These are phyloP conservation scores for Fusarium goolgardi DNA, from an alignment of 2,329 filamentous ascomycete species.

Conservation along the genomic window DNA sequence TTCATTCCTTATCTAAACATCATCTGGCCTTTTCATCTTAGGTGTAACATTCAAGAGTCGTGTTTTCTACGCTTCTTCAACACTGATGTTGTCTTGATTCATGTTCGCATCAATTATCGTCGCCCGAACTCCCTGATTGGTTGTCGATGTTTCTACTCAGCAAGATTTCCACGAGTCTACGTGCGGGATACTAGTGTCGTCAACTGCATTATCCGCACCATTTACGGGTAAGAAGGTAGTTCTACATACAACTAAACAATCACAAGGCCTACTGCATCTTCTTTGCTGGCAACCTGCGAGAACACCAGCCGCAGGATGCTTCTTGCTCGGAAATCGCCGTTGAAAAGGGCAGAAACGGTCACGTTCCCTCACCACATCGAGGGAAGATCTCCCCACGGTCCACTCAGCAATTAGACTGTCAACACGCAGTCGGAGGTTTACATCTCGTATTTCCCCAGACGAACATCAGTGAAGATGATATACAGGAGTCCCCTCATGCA, in stretches of 20 bases:
- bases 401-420: not conserved
- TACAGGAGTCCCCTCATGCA: constrained; percentile 23
- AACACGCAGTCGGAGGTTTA: not conserved
- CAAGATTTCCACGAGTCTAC: not conserved
- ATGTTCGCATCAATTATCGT: not conserved
- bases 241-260: not conserved
- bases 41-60: rapidly evolving
- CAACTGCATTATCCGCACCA: not conserved
- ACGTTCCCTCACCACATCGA: not conserved
- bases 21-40: not conserved
- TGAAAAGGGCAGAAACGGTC: not conserved
- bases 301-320: not conserved
- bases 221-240: not conserved
- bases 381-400: not conserved
- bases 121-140: not conserved
- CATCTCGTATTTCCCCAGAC: constrained; percentile 30
- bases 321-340: not conserved
- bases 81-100: not conserved
- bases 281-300: not conserved
- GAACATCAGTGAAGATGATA: constrained; percentile 27
- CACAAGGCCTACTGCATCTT: too few species aligned
- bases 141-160: not conserved
- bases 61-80: not conserved
- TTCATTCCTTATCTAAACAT: not conserved
- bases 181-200: not conserved